Percentiles rank a stretch among this genome's conserved stretches.
phyloP scores from a whole-genome alignment of 768 basidiomycete species.

The Termitomyces titanicus region DNA sequence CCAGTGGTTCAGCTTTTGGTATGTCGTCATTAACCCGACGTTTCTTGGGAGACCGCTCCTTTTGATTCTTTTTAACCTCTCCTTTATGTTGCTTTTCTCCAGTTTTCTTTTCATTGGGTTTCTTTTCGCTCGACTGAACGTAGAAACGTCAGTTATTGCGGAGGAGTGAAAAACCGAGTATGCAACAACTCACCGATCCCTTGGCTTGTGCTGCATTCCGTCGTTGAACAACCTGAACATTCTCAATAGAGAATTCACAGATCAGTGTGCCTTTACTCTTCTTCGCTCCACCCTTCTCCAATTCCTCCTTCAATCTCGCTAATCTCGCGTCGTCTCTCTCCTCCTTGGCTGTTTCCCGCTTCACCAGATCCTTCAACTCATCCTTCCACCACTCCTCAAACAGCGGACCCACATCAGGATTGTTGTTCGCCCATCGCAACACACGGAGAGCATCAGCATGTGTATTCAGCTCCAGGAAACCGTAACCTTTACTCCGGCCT shows the following conservation, averaged over 20 bases:
- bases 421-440: slow-evolving; percentile 93
- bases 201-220: slow-evolving; percentile 52
- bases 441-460: slow-evolving; percentile 92
- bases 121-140: slow-evolving; percentile 8
- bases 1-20: slow-evolving; percentile 8
- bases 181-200: slow-evolving; percentile 18
- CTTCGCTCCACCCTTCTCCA: slow-evolving; percentile 37
- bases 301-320: slow-evolving; percentile 58
- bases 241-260: slow-evolving; percentile 97
- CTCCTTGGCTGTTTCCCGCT: slow-evolving; percentile 47
- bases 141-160: slow-evolving; percentile 1
- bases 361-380: slow-evolving; percentile 60
- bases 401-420: slow-evolving; percentile 57
- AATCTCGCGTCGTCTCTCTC: slow-evolving; percentile 44
- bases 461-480: slow-evolving; percentile 85
- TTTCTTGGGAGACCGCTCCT: slow-evolving; percentile 38
- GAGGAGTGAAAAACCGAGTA: not conserved
- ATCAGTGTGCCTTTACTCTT: slow-evolving; percentile 56
- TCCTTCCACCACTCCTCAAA: slow-evolving; percentile 85
- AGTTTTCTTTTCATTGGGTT: too few relatives aligned
- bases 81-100: slow-evolving; percentile 12
- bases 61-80: slow-evolving; percentile 10
- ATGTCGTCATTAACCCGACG: slow-evolving; percentile 26
- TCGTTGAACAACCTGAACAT: slow-evolving; percentile 83
- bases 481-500: slow-evolving; percentile 90